Conservation (phyloP, 495 filamentous ascomycete genomes). For the Pyronema omphalodes region DNA sequence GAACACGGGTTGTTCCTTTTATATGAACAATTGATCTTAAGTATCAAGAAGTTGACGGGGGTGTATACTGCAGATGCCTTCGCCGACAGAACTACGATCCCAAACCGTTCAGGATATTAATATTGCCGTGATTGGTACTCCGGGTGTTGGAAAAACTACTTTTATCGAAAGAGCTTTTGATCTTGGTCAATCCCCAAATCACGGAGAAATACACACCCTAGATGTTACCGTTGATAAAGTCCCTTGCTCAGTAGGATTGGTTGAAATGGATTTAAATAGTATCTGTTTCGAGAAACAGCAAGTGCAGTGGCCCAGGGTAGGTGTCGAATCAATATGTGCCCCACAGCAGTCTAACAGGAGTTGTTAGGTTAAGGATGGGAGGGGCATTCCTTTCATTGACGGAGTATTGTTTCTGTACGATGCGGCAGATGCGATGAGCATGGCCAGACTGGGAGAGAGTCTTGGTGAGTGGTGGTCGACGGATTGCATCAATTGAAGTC, state of each 20-base stretch:
- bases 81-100: not conserved
- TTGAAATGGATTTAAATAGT: conserved; percentile 54
- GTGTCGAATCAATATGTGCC: conserved; percentile 6
- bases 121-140: conserved; percentile 67
- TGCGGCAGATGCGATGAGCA: conserved; percentile 53
- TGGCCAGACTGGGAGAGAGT: conserved; percentile 45
- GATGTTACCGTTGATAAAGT: conserved; percentile 60
- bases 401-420: conserved; percentile 75
- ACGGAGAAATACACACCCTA: conserved; percentile 41
- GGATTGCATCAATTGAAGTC: not conserved
- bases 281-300: conserved; percentile 49
- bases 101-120: conserved; percentile 34
- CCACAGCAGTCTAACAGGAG: not conserved
- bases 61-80: conserved; percentile 2
- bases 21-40: not conserved
- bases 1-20: no score
- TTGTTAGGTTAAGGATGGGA: conserved; percentile 30
- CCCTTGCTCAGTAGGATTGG: conserved; percentile 57
- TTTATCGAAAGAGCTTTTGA: conserved; percentile 71
- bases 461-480: conserved; percentile 41
- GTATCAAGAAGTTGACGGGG: not conserved
- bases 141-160: conserved; percentile 71
- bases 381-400: conserved; percentile 53
- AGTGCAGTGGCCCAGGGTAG: conserved; percentile 63
- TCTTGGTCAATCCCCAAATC: conserved; percentile 37